Percentiles rank a stretch among this genome's conserved stretches.
Evolutionary conservation across 805 yeast species (phyloP).

Genomic region (Candida nonsorbophila): DNA sequence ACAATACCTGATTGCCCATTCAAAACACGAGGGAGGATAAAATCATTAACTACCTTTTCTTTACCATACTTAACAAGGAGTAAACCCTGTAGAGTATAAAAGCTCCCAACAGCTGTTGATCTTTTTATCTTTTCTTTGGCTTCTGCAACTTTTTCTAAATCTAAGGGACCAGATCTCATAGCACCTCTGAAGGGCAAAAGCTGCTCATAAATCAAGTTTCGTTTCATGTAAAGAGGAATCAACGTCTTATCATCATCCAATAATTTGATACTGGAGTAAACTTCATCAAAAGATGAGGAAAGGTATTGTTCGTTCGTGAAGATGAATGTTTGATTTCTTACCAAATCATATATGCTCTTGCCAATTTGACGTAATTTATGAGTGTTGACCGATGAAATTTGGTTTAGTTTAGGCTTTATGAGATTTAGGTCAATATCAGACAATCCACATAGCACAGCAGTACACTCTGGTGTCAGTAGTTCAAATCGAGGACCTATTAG

Average conservation of each 20-base stretch:
- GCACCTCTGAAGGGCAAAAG: slow-evolving; percentile 29
- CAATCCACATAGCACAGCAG: no score
- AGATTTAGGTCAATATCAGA: no score
- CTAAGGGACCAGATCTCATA: slow-evolving; percentile 14
- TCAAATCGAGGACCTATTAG: no score
- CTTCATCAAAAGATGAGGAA: slow-evolving; percentile 21
- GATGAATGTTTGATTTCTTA: no score
- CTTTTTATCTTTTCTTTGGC: slow-evolving; percentile 12
- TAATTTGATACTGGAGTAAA: slow-evolving; percentile 16
- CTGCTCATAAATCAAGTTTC: slow-evolving; percentile 17
- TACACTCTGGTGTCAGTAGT: no score
- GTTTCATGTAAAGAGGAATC: slow-evolving; percentile 26
- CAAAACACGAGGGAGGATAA: slow-evolving; percentile 16
- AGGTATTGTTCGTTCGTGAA: no score
- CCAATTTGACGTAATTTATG: no score
- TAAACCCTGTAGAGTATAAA: slow-evolving; percentile 34
- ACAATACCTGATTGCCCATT: slow-evolving; percentile 28
- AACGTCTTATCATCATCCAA: slow-evolving; percentile 14
- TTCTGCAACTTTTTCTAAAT: slow-evolving; percentile 4
- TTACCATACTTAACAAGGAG: slow-evolving; percentile 22
- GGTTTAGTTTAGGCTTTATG: no score
- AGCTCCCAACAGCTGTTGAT: slow-evolving; percentile 27
- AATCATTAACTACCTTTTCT: slow-evolving; percentile 13
- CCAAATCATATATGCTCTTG: no score
- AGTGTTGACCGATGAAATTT: no score